phyloP scores from a whole-genome alignment of 169 alveolate genomes.

The Theileria luwenshuni region DNA sequence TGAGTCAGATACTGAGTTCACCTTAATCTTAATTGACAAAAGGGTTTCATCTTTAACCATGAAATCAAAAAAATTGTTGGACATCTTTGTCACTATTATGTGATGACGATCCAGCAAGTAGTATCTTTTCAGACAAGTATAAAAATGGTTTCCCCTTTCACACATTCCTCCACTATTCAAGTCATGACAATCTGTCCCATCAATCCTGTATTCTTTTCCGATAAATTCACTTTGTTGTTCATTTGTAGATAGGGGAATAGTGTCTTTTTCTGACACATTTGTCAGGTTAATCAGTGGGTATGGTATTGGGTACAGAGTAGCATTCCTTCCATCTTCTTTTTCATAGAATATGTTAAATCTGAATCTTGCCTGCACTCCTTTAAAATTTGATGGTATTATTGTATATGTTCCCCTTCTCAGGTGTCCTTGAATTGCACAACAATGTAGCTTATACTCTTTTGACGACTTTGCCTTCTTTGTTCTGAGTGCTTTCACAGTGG shows the following conservation, averaged over 20 bases:
- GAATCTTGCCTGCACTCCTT: conserved; percentile 15
- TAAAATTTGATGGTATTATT: conserved; percentile 70
- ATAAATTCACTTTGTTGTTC: too few relatives aligned
- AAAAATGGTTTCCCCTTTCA: background rate
- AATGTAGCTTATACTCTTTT: conserved; percentile 76
- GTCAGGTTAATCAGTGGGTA: conserved; percentile 6
- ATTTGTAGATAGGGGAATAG: background rate
- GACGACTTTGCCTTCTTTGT: conserved; percentile 73
- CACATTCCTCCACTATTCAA: background rate
- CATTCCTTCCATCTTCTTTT: background rate
- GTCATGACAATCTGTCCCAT: background rate
- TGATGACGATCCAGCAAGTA: background rate
- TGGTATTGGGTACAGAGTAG: background rate
- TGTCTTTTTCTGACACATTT: background rate
- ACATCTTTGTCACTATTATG: background rate
- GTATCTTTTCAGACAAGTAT: background rate
- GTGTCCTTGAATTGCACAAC: conserved; percentile 69
- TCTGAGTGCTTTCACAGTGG: conserved; percentile 76
- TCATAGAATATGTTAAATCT: background rate
- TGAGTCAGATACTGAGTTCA: background rate
- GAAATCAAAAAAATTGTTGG: conserved; percentile 2
- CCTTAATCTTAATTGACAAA: background rate
- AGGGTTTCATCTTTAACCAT: conserved; percentile 2
- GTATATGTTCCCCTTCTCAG: conserved; percentile 67
- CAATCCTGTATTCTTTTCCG: background rate